Percentiles rank a stretch among this genome's conserved stretches.
Conservation (phyloP, 768 basidiomycete genomes). For the Kwoniella botswanensis region DNA sequence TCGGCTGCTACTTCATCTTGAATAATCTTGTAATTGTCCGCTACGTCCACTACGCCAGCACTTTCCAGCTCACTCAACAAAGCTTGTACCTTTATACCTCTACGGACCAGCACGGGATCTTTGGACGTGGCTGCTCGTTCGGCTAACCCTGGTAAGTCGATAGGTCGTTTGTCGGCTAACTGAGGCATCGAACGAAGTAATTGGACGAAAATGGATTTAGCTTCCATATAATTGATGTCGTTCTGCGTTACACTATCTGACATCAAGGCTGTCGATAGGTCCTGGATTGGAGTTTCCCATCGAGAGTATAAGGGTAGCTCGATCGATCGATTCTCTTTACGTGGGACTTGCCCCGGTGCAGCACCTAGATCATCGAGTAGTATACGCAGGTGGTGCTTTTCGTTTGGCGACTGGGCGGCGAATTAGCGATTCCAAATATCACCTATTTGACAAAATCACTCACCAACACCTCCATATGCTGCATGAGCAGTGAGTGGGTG, state of each 20-base stretch:
- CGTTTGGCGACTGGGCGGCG: conserved; percentile 79
- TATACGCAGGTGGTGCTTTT: conserved; percentile 95
- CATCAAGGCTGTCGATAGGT: conserved; percentile 94
- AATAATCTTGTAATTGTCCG: conserved; percentile 90
- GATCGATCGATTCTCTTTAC: conserved; percentile 94
- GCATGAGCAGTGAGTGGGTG: conserved; percentile 91
- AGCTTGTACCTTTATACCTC: conserved; percentile 99
- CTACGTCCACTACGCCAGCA: conserved; percentile 76
- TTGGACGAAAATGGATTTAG: conserved; percentile 98
- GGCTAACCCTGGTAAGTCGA: conserved; percentile 84
- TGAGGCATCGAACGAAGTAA: conserved; percentile 92
- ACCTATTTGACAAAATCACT: conserved; percentile 51
- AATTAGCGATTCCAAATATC: conserved; percentile 8
- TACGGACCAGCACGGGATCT: conserved; percentile 91
- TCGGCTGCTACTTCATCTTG: conserved; percentile 96
- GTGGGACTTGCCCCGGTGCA: conserved; percentile 91
- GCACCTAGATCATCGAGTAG: conserved; percentile 93
- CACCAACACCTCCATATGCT: conserved; percentile 93
- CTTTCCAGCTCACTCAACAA: conserved; percentile 97
- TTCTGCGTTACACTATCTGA: conserved; percentile 86
- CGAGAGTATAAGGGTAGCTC: conserved; percentile 92
- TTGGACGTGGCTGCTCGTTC: conserved; percentile 97
- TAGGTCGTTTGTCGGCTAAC: conserved; percentile 79
- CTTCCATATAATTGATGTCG: conserved; percentile 99
- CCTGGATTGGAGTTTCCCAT: conserved; percentile 99